Conservation (phyloP, 345 rosid genomes). For the Streptanthus diversifolius region DNA sequence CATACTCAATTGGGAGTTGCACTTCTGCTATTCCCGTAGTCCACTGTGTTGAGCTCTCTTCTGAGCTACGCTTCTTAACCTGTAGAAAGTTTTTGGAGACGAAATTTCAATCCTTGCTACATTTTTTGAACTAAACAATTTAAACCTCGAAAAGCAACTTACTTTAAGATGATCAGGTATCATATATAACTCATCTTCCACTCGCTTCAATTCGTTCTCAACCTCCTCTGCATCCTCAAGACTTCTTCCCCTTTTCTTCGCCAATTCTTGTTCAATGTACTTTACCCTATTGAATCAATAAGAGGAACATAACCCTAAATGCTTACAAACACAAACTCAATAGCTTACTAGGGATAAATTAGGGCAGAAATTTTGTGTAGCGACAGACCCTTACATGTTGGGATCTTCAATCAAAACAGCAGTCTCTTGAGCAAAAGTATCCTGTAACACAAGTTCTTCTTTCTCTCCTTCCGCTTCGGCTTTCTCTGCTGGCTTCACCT, state of each 20-base stretch:
- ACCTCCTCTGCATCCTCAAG: conserved; percentile 44
- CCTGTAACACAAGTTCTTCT: conserved; percentile 95
- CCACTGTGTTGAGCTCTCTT: conserved; percentile 99
- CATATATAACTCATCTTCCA: conserved; percentile 84
- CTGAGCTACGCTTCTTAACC: conserved; percentile 86
- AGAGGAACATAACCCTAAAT: not conserved
- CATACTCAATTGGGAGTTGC: conserved; percentile 93
- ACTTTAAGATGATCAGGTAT: conserved; percentile 97
- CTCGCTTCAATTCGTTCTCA: conserved; percentile 71
- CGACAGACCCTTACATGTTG: conserved; percentile 51
- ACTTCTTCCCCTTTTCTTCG: conserved; percentile 75
- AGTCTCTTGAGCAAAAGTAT: conserved; percentile 97
- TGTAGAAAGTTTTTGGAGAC: conserved; percentile 18
- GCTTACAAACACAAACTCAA: not conserved
- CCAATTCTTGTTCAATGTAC: conserved; percentile 87
- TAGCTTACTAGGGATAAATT: not conserved
- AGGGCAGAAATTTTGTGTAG: not conserved
- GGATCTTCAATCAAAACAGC: conserved; percentile 96
- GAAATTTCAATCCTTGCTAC: not conserved
- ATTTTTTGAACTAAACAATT: not conserved
- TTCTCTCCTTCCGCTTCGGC: conserved; percentile 83
- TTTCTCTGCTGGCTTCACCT: conserved; percentile 51
- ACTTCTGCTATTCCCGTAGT: conserved; percentile 98
- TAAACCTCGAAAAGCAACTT: conserved; percentile 7
- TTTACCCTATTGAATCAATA: conserved; percentile 48